These are phyloP conservation scores for Agrocybe pediades DNA, from an alignment of 768 basidiomycete genomes.

Conservation along the genomic window DNA sequence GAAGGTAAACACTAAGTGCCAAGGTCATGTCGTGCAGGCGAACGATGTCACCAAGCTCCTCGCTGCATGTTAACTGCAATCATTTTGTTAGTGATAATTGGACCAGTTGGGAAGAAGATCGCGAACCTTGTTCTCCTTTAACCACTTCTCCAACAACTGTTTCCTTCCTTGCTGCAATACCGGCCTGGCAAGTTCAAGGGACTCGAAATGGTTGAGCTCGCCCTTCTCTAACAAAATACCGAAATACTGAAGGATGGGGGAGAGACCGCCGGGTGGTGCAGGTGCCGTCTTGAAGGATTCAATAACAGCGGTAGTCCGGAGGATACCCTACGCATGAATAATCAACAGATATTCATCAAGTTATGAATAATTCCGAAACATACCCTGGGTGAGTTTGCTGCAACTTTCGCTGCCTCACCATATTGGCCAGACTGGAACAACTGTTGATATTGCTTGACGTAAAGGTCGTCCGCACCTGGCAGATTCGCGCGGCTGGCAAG, in stretches of 20 bases:
- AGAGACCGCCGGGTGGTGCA: slow-evolving; percentile 85
- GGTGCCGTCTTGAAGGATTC: slow-evolving; percentile 97
- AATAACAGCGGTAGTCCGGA: slow-evolving; percentile 93
- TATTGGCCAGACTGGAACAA: slow-evolving; percentile 89
- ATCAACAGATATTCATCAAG: slow-evolving; percentile 6
- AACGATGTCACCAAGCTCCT: slow-evolving; percentile 97
- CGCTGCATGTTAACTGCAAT: slow-evolving; percentile 89
- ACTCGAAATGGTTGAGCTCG: slow-evolving; percentile 95
- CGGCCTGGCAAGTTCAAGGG: slow-evolving; percentile 92
- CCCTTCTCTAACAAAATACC: slow-evolving; percentile 99
- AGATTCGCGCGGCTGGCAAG: slow-evolving; percentile 94
- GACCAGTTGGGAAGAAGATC: background rate
- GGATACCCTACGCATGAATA: slow-evolving; percentile 65
- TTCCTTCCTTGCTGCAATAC: slow-evolving; percentile 96
- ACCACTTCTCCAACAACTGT: slow-evolving; percentile 97
- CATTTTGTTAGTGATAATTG: background rate
- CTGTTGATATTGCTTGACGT: slow-evolving; percentile 91
- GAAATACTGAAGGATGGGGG: slow-evolving; percentile 97
- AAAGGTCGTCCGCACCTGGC: slow-evolving; percentile 96
- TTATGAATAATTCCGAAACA: slow-evolving; percentile 21
- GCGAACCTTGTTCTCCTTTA: slow-evolving; percentile 96
- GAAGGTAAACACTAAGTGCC: slow-evolving; percentile 94
- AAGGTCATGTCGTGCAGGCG: slow-evolving; percentile 95
- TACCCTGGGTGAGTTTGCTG: slow-evolving; percentile 94
- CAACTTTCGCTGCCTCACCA: slow-evolving; percentile 94